phyloP scores from a whole-genome alignment of 768 basidiomycete species.

The Chalciporus sphaerocephalus region DNA sequence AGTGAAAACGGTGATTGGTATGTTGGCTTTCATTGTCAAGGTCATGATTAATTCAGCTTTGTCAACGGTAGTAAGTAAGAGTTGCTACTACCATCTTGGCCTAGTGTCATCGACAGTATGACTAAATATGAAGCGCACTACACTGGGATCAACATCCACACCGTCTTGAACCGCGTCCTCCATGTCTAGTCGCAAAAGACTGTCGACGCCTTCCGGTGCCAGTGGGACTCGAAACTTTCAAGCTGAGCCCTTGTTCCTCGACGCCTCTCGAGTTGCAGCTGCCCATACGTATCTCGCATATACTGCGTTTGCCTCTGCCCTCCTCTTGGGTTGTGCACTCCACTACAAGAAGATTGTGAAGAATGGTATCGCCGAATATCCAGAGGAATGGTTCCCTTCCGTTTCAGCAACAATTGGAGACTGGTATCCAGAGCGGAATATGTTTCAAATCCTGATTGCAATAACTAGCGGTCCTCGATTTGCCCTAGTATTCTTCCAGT shows the following conservation, averaged over 20 bases:
- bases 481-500: constrained; percentile 58
- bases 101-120: no score
- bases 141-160: background rate
- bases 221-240: constrained; percentile 8
- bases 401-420: constrained; percentile 88
- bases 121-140: no score
- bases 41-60: constrained; percentile 12
- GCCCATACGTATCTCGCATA: constrained; percentile 64
- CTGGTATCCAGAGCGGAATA: constrained; percentile 81
- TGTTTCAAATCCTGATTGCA: constrained; percentile 87
- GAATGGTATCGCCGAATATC: constrained; percentile 78
- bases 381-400: constrained; percentile 88
- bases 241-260: constrained; percentile 24
- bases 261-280: constrained; percentile 54
- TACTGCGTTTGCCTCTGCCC: constrained; percentile 60
- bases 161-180: background rate
- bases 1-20: constrained; percentile 94
- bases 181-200: constrained; percentile 21
- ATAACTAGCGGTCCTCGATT: constrained; percentile 82
- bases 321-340: constrained; percentile 59
- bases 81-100: no score
- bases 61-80: no score
- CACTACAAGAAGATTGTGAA: constrained; percentile 84
- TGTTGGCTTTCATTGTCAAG: constrained; percentile 27
- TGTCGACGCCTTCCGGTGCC: background rate